A percentile compares a stretch with the other conserved stretches of the same genome.
Evolutionary conservation across 148 eudicot species (phyloP).

Genomic region (Pouteria glomerata): DNA sequence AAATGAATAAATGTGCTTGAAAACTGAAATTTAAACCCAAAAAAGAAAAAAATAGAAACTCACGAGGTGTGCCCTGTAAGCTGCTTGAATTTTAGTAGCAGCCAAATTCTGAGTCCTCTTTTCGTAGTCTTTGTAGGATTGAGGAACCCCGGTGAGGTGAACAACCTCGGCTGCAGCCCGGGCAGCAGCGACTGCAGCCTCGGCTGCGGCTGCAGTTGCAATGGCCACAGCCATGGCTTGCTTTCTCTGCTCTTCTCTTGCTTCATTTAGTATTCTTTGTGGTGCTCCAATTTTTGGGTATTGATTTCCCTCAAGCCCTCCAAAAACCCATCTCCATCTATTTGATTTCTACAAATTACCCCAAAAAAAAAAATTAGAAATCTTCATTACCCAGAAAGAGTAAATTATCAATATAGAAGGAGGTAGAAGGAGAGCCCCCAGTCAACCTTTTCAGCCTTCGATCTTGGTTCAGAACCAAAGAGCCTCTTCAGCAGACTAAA

Average conservation of each 20-base stretch:
- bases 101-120: slow-evolving; percentile 32
- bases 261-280: slow-evolving; percentile 37
- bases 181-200: slow-evolving; percentile 91
- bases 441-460: slow-evolving; percentile 49
- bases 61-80: slow-evolving; percentile 79
- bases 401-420: not conserved
- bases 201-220: slow-evolving; percentile 89
- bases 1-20: not conserved
- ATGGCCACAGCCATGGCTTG: slow-evolving; percentile 69
- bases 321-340: slow-evolving; percentile 55
- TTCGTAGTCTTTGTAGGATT: slow-evolving; percentile 13
- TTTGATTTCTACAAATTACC: slow-evolving; percentile 34
- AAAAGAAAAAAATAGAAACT: slow-evolving; percentile 15
- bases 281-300: slow-evolving; percentile 36
- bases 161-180: slow-evolving; percentile 91
- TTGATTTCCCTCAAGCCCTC: slow-evolving; percentile 32
- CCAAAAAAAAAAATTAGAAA: not conserved
- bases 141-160: slow-evolving; percentile 46
- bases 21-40: not conserved
- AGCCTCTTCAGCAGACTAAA: slow-evolving; percentile 56
- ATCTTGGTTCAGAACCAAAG: slow-evolving; percentile 45
- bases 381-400: not conserved
- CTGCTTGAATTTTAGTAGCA: slow-evolving; percentile 68
- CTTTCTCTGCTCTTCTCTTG: slow-evolving; percentile 69
- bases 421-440: not conserved